These are phyloP conservation scores for Chaetomium cochliodes DNA, from an alignment of 495 filamentous ascomycete genomes.

Conservation along the genomic window DNA sequence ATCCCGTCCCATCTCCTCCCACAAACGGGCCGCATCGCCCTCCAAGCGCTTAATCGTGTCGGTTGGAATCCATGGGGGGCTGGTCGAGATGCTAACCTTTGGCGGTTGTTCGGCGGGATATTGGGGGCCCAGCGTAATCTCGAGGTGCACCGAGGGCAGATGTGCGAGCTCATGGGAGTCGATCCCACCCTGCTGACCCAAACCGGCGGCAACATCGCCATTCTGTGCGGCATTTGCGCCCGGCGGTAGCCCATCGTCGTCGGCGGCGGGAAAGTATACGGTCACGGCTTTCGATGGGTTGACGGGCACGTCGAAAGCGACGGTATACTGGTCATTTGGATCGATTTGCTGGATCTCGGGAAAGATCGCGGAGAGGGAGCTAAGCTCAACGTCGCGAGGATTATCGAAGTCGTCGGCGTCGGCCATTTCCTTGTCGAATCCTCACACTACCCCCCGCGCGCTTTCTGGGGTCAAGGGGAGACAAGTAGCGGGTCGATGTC, in stretches of 20 bases:
- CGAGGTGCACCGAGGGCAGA: constrained; percentile 70
- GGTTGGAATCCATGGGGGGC: constrained; percentile 67
- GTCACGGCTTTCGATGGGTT: constrained; percentile 65
- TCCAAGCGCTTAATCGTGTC: constrained; percentile 57
- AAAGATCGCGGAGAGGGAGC: constrained; percentile 81
- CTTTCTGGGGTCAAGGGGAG: no score
- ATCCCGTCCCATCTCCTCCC: constrained; percentile 78
- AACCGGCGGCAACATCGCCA: constrained; percentile 7
- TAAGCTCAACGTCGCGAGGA: constrained; percentile 75
- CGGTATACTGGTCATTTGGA: constrained; percentile 58
- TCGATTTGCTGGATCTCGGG: constrained; percentile 70
- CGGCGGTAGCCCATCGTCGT: constrained; percentile 39
- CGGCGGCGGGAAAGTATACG: constrained; percentile 63
- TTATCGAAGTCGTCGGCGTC: constrained; percentile 51
- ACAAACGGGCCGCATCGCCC: constrained; percentile 61
- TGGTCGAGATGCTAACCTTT: constrained; percentile 59
- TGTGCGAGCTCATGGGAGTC: constrained; percentile 68
- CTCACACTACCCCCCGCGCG: constrained; percentile 1
- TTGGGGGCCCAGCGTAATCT: constrained; percentile 65
- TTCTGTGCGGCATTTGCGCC: constrained; percentile 23
- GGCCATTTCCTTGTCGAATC: constrained; percentile 18
- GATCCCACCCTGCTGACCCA: constrained; percentile 20
- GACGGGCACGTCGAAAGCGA: constrained; percentile 71
- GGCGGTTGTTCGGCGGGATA: constrained; percentile 75
- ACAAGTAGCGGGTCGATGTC: not conserved